These are phyloP conservation scores for Chlorella sp. DNA, from an alignment of 139 green algal species.

Conservation along the genomic window DNA sequence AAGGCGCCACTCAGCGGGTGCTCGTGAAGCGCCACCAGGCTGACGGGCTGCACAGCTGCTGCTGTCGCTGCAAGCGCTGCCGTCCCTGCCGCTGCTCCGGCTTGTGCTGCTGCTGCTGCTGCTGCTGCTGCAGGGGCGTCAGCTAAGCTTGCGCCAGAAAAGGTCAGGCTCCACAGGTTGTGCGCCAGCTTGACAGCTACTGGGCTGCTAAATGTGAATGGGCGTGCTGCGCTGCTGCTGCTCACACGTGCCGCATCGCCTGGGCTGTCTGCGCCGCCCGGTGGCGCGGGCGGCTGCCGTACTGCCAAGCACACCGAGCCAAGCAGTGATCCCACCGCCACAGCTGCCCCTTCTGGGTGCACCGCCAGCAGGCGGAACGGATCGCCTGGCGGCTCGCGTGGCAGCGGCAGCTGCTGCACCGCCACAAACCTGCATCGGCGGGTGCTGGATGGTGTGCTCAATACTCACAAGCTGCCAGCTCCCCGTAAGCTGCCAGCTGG, in stretches of 20 bases:
- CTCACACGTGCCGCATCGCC: no score
- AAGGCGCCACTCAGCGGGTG: neutral
- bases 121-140: neutral
- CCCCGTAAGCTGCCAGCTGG: no score
- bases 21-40: slow-evolving; percentile 4
- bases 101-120: neutral
- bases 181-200: neutral
- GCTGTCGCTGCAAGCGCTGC: neutral
- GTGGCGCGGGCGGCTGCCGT: no score
- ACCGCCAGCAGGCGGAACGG: slow-evolving; percentile 1
- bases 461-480: no score
- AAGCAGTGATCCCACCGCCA: neutral
- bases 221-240: no score
- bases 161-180: neutral
- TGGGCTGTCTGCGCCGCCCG: no score
- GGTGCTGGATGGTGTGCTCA: no score
- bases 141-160: neutral
- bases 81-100: neutral
- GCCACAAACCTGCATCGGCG: slow-evolving; percentile 1
- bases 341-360: neutral
- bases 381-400: neutral
- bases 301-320: neutral
- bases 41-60: neutral
- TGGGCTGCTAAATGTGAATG: neutral
- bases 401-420: slow-evolving; percentile 19